These are phyloP conservation scores for Colletotrichum sp. DNA, from an alignment of 2,329 filamentous ascomycete species.

Conservation along the genomic window DNA sequence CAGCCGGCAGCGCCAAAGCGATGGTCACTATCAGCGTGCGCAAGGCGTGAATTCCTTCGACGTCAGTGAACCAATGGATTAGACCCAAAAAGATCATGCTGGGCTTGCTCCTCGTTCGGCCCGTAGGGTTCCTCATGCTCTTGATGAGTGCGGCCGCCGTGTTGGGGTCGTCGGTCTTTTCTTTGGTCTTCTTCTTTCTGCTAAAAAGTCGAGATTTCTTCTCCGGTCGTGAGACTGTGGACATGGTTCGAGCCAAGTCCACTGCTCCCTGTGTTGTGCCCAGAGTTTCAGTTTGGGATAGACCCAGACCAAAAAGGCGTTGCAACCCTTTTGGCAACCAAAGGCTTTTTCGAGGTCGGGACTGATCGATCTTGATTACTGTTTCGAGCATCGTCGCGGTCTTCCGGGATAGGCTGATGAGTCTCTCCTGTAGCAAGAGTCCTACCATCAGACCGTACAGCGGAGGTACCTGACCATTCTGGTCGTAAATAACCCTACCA, in stretches of 20 bases:
- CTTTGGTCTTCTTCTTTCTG: neutral
- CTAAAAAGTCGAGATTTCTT: neutral
- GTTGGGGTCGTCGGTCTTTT: neutral
- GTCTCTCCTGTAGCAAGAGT: neutral
- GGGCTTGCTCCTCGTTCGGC: neutral
- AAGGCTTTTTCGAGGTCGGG: neutral
- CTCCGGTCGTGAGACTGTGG: neutral
- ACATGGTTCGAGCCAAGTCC: neutral
- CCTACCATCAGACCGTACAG: rapidly evolving
- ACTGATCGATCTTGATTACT: neutral
- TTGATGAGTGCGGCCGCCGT: neutral
- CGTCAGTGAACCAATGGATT: neutral
- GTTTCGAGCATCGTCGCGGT: neutral
- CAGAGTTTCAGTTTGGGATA: neutral
- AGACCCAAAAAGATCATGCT: neutral
- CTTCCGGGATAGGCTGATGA: neutral
- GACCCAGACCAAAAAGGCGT: neutral
- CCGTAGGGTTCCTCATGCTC: neutral
- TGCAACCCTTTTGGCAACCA: neutral
- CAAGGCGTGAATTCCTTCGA: neutral
- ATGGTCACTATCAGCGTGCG: neutral
- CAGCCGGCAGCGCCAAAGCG: neutral
- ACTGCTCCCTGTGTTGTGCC: neutral
- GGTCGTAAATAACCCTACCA: neutral
- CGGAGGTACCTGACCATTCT: neutral